Percentiles rank a stretch among this genome's conserved stretches.
Evolutionary conservation across 257 asterid genomes (phyloP).

Genomic region (Catharanthus roseus): DNA sequence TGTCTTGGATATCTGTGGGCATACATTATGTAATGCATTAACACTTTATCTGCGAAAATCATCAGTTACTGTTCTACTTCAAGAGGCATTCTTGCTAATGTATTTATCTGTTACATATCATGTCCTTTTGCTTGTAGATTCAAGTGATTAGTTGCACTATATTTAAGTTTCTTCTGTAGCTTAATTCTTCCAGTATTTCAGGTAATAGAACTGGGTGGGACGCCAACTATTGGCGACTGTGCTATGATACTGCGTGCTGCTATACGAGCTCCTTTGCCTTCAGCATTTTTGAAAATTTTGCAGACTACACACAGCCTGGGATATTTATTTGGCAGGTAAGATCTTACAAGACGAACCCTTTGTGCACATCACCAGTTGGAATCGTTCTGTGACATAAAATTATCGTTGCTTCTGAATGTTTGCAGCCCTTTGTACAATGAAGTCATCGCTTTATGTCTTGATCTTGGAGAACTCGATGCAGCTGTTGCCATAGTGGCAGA

Average conservation of each 20-base stretch:
- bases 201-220: constrained; percentile 97
- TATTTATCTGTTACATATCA: background rate
- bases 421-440: constrained; percentile 85
- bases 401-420: constrained; percentile 8
- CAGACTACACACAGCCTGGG: constrained; percentile 85
- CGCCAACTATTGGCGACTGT: constrained; percentile 91
- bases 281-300: constrained; percentile 85
- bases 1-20: background rate
- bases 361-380: background rate
- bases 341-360: background rate
- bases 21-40: background rate
- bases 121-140: background rate
- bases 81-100: background rate
- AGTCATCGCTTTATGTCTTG: constrained; percentile 63
- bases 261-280: constrained; percentile 91
- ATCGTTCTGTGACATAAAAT: background rate
- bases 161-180: background rate
- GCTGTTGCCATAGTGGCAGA: constrained; percentile 88
- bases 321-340: constrained; percentile 78
- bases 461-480: constrained; percentile 94
- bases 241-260: constrained; percentile 96
- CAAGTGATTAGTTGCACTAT: background rate
- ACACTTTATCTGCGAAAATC: background rate
- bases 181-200: constrained; percentile 27
- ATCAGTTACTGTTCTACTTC: background rate